These are phyloP conservation scores for Pueraria montana DNA, from an alignment of 306 rosid species.

Conservation along the genomic window DNA sequence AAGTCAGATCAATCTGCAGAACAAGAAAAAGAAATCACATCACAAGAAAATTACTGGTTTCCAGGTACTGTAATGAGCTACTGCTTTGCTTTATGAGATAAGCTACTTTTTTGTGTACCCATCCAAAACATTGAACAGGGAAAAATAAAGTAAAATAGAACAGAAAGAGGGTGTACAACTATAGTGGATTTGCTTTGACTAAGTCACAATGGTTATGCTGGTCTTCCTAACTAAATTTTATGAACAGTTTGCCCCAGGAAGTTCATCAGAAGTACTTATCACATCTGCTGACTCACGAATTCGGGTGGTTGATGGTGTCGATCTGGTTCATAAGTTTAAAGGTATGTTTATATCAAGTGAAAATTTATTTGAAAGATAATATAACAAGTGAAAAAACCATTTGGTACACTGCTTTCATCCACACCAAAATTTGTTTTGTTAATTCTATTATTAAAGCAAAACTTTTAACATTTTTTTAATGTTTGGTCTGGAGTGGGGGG, in stretches of 20 bases:
- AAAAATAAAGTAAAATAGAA: neutral
- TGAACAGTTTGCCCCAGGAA: constrained; percentile 97
- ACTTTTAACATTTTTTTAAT: neutral
- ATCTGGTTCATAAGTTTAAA: constrained; percentile 93
- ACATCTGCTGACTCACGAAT: constrained; percentile 98
- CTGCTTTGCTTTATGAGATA: constrained; percentile 38
- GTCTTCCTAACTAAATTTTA: constrained; percentile 44
- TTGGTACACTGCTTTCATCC: constrained; percentile 33
- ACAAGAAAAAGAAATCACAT: constrained; percentile 92
- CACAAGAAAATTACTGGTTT: constrained; percentile 97
- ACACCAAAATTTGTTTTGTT: constrained; percentile 33
- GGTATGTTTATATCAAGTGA: constrained; percentile 56
- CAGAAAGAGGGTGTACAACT: neutral
- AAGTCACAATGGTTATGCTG: constrained; percentile 34
- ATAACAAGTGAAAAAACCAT: constrained; percentile 31
- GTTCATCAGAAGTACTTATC: constrained; percentile 91
- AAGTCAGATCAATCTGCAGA: constrained; percentile 87
- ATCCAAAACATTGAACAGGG: constrained; percentile 22
- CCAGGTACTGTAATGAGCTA: constrained; percentile 73
- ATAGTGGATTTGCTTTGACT: constrained; percentile 26
- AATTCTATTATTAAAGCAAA: constrained; percentile 17
- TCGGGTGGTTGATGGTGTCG: constrained; percentile 87
- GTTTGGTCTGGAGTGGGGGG: constrained; percentile 1
- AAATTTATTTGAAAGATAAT: constrained; percentile 4
- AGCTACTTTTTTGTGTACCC: constrained; percentile 8